phyloP scores from a whole-genome alignment of 768 basidiomycete species.

The Floccularia luteovirens region DNA sequence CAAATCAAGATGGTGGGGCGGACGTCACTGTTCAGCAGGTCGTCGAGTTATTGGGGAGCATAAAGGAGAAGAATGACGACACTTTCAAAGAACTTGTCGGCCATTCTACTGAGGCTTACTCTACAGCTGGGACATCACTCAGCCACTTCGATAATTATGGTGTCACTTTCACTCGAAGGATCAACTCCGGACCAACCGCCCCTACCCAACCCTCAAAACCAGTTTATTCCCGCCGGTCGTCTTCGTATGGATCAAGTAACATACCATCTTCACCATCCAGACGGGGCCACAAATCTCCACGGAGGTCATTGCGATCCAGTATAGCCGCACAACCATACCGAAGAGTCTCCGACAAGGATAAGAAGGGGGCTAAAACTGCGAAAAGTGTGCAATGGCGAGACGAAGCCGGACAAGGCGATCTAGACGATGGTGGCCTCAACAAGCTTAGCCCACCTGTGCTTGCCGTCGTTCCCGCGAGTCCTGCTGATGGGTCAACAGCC shows the following conservation, averaged over 20 bases:
- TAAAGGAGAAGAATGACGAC: constrained; percentile 65
- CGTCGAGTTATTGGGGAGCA: constrained; percentile 38
- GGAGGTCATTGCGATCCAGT: constrained; percentile 68
- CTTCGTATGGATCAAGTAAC: constrained; percentile 28
- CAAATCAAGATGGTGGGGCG: constrained; percentile 22
- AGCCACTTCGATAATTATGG: constrained; percentile 47
- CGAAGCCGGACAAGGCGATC: constrained; percentile 74
- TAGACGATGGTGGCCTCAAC: constrained; percentile 55
- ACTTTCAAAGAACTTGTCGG: constrained; percentile 62
- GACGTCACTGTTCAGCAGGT: constrained; percentile 34
- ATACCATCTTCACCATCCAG: constrained; percentile 43
- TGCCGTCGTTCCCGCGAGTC: constrained; percentile 36
- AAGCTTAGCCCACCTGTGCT: constrained; percentile 20
- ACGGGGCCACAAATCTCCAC: constrained; percentile 49
- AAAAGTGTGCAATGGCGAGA: constrained; percentile 87
- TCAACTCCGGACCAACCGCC: constrained; percentile 42
- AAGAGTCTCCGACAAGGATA: constrained; percentile 57
- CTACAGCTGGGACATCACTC: constrained; percentile 26
- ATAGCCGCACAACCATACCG: constrained; percentile 52
- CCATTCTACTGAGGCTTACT: constrained; percentile 56
- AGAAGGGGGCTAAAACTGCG: constrained; percentile 42
- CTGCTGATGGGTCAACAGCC: too few species aligned
- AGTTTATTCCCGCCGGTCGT: constrained; percentile 27
- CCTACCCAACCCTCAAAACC: constrained; percentile 12
- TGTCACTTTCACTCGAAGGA: constrained; percentile 36